Evolutionary conservation across 352 stramenopile genomes (phyloP), one percentile per base, ranked within the genome.

Genomic region (Globisporangium orthogonon): DNA sequence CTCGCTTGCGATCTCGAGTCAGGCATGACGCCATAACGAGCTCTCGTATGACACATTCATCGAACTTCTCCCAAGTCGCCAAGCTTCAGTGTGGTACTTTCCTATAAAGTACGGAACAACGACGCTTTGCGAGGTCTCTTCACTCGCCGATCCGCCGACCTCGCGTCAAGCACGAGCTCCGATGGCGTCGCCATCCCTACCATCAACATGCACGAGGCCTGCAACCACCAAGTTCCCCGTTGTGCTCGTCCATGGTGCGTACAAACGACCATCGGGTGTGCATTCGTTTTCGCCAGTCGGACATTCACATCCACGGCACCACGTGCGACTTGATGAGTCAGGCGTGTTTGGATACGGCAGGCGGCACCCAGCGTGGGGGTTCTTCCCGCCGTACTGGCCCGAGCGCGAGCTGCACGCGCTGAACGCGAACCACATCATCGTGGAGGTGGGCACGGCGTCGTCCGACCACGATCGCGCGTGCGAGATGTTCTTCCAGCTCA

Each of bases 381-480:
- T 47, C 30, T 73, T 64, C 65, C 50, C 68, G 29, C 76, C 76
- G 4, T 89, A 86, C 59, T 87, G 77, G 77, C 79, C 79, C 15
- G 70, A 84, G 56, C 52, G 52, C 4, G 66, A 72, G 37, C 64
- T 89, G 11, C 52, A 69, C n/a, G 54, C 50, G 7, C 54, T 87
- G 11, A 74, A 82, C 46, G 62, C 73, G 17, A 87, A 87, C 63
- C 76, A 87, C 49, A 23, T 79, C 31, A 55, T 89, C 1, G 62
- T 87, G 18, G 75, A 88, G 52, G 74, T 89, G 11, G 79, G 79
- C 29, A 54, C 64, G 33, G 63, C 81, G 23, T 85, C 80, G 4
- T 90, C 80, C 5, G 76, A 88, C 54, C 74, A 90, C 58, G 80
- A 90, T 58, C 74, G 80, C 46, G 76, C 76, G 0, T 87, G 76